A percentile compares a stretch with the other conserved stretches of the same genome.
phyloP scores from a whole-genome alignment of 495 filamentous ascomycete species.

The Talaromyces stipitatus region DNA sequence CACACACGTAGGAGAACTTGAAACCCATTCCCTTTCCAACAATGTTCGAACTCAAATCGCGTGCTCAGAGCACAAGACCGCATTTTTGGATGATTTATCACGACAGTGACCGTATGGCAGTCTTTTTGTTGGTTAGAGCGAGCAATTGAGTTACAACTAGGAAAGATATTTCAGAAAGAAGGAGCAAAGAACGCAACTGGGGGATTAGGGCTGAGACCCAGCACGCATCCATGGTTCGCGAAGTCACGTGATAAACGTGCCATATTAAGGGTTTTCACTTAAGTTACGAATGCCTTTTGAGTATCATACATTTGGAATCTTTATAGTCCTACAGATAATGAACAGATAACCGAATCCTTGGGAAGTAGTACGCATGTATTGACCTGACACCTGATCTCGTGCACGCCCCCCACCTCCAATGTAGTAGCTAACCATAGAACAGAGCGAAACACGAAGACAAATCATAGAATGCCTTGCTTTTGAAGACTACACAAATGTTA shows the following conservation, averaged over 20 bases:
- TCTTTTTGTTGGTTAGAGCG: not conserved
- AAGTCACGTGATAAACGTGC: constrained; percentile 26
- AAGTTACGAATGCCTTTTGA: not conserved
- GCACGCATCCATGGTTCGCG: constrained; percentile 26
- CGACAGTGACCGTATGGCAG: not conserved
- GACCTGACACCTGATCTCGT: no score
- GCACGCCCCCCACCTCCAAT: no score
- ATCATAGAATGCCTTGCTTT: constrained; percentile 47
- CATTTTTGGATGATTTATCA: constrained; percentile 1
- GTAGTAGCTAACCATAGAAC: no score
- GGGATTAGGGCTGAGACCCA: constrained; percentile 11
- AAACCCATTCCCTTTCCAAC: constrained; percentile 44
- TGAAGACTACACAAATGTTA: constrained; percentile 36
- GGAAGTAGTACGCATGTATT: not conserved
- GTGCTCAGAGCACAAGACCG: not conserved
- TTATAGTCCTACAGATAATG: not conserved
- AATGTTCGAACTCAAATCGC: not conserved
- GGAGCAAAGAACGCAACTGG: not conserved
- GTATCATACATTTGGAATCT: not conserved
- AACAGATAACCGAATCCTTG: not conserved
- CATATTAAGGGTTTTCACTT: not conserved
- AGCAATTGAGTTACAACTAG: not conserved
- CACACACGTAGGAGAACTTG: constrained; percentile 52
- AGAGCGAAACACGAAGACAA: not conserved
- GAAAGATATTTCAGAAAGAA: not conserved